A percentile compares a stretch with the other conserved stretches of the same genome.
Conservation (phyloP, 2,329 filamentous ascomycete genomes). For the Apiospora koreana region DNA sequence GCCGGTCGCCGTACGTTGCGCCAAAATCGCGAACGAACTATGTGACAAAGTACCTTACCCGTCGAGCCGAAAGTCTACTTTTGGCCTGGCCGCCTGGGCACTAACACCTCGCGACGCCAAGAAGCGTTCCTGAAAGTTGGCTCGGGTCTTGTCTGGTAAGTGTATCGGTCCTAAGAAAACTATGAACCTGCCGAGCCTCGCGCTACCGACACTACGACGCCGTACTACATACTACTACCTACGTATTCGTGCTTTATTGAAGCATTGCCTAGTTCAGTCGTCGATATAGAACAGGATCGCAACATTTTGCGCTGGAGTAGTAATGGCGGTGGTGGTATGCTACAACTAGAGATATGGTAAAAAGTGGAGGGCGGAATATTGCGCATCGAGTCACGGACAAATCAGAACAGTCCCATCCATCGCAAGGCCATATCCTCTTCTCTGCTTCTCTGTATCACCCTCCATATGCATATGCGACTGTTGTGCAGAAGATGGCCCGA, state of each 20-base stretch:
- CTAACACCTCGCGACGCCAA: conserved; percentile 8
- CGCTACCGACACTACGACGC: neutral
- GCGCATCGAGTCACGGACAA: neutral
- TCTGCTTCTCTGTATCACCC: neutral
- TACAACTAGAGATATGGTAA: neutral
- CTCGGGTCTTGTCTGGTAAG: conserved; percentile 2
- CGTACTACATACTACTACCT: neutral
- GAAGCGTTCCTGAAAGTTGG: conserved; percentile 7
- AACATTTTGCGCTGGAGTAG: neutral
- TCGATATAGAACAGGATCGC: neutral
- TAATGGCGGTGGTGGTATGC: neutral
- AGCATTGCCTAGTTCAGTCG: conserved; percentile 1
- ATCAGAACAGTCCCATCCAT: neutral
- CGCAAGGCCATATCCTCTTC: neutral
- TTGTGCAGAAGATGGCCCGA: neutral
- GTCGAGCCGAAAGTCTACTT: neutral
- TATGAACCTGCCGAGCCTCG: neutral
- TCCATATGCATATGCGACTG: neutral
- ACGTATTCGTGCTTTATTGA: neutral
- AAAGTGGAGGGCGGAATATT: neutral
- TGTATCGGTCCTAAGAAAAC: conserved; percentile 1
- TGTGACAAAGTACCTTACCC: neutral
- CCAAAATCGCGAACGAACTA: neutral
- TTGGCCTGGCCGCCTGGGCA: neutral
- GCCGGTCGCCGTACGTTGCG: neutral